These are phyloP conservation scores for Penicillium rolfsii DNA, from an alignment of 2,329 filamentous ascomycete genomes.

Conservation along the genomic window DNA sequence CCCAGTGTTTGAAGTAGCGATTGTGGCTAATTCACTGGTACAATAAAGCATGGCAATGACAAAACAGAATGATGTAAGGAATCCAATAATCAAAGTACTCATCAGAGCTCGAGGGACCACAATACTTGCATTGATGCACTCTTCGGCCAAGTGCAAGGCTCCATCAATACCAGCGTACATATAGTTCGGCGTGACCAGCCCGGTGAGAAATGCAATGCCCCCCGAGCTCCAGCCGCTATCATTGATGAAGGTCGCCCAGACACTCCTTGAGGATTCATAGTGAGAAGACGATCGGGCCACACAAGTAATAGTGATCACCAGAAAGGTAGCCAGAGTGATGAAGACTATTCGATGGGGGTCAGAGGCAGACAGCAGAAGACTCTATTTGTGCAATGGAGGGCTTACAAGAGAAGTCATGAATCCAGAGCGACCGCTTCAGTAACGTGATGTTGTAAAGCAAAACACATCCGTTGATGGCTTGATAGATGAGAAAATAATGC, in stretches of 20 bases:
- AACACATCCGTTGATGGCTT: not conserved
- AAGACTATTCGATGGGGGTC: not conserved
- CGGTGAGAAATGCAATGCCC: not conserved
- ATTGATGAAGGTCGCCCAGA: slow-evolving; percentile 1
- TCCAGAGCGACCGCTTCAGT: not conserved
- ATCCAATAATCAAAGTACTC: slow-evolving; percentile 1
- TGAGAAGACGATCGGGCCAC: not conserved
- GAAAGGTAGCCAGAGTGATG: not conserved
- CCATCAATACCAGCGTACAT: slow-evolving; percentile 1
- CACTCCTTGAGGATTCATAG: not conserved
- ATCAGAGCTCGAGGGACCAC: not conserved
- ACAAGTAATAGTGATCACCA: not conserved
- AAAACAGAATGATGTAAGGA: not conserved
- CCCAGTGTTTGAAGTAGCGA: not conserved
- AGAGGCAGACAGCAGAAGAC: not conserved
- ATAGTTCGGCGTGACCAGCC: not conserved
- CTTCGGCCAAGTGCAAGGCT: not conserved
- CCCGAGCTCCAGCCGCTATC: not conserved
- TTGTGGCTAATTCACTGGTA: not conserved
- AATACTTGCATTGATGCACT: not conserved
- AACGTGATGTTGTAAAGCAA: not conserved
- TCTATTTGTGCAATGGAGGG: not conserved
- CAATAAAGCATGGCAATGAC: not conserved
- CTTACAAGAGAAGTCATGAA: not conserved
- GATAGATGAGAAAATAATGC: slow-evolving; percentile 1